Evolutionary conservation across 257 asterid genomes (phyloP), one percentile per base, ranked within the genome.

Genomic region (Rubia yunnanensis): DNA sequence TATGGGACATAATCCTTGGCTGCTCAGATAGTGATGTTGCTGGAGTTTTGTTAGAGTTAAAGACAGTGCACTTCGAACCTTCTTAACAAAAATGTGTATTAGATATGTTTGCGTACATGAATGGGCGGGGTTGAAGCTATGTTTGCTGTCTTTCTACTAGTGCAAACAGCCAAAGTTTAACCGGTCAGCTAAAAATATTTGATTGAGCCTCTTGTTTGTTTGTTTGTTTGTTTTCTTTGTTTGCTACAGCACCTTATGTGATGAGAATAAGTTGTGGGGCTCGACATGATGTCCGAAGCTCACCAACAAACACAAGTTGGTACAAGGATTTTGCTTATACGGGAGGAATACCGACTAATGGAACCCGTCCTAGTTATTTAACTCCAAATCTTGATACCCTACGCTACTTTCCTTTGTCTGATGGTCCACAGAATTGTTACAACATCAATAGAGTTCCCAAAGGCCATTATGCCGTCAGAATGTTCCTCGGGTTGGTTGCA

Each of bases 211-310:
- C 69, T n/a, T 60, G 39, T 67, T 60, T 50, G 8, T 70, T 64
- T 46, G 39, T 35, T 35, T n/a, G n/a, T n/a, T n/a, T 44, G 52
- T 44, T 69, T 60, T 49, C 8, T 70, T 65, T 49, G 26, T 50
- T 50, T 49, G 26, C 67, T 39, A 70, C 89, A 94, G 95, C 82
- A 58, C 99, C 98, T n/a, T 94, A 85, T 74, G 96, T 83, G 5
- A 49, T 94, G 82, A 82, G 99, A 70, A 88, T 94, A 78, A 94
- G 95, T 80, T 90, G 99, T 67, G 99, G 99, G 72, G 95, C 98
- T 57, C 95, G 96, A 41, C 41, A 68, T 1, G 91, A 94, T 74
- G 80, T 90, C 39, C 91, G 57, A 53, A 82, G 83, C 71, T 23
- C 85, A 48, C 96, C 89, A 24, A 68, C 95, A 52, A 86, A 90